phyloP scores from a whole-genome alignment of 192 early-diverging fungal genomes.

The Linderina pennispora region DNA sequence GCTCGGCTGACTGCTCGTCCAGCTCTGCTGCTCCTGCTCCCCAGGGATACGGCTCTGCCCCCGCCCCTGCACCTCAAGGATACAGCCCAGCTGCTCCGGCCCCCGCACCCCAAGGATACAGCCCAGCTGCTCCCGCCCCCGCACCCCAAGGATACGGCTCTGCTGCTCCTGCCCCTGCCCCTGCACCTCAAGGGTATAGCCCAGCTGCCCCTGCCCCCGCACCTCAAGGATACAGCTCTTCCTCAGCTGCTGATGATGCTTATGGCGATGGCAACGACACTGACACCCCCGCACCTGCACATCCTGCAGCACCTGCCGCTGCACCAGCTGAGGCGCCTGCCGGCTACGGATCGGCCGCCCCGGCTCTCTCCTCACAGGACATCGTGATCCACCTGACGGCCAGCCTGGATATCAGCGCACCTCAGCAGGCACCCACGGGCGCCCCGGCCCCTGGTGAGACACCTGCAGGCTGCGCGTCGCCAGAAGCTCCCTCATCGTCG shows the following conservation, averaged over 20 bases:
- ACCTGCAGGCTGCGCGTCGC: not conserved
- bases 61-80: not conserved
- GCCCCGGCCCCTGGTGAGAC: slow-evolving; percentile 1
- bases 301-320: not conserved
- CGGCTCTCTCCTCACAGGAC: not conserved
- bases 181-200: no score
- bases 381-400: slow-evolving; percentile 5
- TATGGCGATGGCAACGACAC: not conserved
- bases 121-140: no score
- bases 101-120: no score
- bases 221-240: not conserved
- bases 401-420: slow-evolving; percentile 7
- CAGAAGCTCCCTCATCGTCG: no score
- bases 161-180: no score
- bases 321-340: not conserved
- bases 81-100: no score
- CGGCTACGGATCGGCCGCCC: no score
- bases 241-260: not conserved
- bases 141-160: not conserved
- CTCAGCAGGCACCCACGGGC: no score
- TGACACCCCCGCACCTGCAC: not conserved
- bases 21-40: not conserved
- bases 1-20: no score
- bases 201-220: not conserved
- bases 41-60: not conserved